phyloP scores from a whole-genome alignment of 768 basidiomycete species.

The Cystofilobasidium bisporidii region DNA sequence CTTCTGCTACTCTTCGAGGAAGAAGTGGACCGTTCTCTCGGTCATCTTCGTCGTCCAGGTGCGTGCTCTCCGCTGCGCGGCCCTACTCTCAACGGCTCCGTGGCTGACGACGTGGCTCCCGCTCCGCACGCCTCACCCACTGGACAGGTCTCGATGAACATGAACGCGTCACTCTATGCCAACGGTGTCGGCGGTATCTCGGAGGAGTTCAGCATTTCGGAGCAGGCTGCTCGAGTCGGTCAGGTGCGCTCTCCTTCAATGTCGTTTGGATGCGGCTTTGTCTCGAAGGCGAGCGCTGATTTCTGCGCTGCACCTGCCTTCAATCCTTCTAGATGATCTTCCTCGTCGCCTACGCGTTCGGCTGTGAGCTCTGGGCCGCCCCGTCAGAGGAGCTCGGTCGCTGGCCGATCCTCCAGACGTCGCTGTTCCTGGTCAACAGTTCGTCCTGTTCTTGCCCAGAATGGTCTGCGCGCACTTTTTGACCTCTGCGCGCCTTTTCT shows the following conservation, averaged over 20 bases:
- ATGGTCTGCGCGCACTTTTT: not conserved
- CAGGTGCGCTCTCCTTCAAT: constrained; percentile 13
- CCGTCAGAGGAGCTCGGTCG: constrained; percentile 36
- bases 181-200: constrained; percentile 33
- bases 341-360: constrained; percentile 36
- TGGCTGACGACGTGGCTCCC: no score
- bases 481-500: not conserved
- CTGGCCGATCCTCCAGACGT: constrained; percentile 33
- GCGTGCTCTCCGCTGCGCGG: not conserved
- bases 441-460: constrained; percentile 12
- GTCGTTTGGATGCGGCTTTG: no score
- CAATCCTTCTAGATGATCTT: constrained; percentile 29
- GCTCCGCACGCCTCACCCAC: not conserved
- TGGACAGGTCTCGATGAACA: constrained; percentile 27
- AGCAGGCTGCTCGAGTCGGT: constrained; percentile 35
- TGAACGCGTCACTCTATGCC: constrained; percentile 34
- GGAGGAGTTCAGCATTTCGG: constrained; percentile 33
- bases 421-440: constrained; percentile 37
- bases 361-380: constrained; percentile 36
- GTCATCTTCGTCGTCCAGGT: constrained; percentile 37
- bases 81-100: no score
- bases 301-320: no score
- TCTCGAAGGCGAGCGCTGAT: no score
- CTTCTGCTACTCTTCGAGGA: constrained; percentile 21
- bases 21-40: constrained; percentile 35